phyloP scores from a whole-genome alignment of 2,329 filamentous ascomycete species.

The Colletotrichum tanaceti region DNA sequence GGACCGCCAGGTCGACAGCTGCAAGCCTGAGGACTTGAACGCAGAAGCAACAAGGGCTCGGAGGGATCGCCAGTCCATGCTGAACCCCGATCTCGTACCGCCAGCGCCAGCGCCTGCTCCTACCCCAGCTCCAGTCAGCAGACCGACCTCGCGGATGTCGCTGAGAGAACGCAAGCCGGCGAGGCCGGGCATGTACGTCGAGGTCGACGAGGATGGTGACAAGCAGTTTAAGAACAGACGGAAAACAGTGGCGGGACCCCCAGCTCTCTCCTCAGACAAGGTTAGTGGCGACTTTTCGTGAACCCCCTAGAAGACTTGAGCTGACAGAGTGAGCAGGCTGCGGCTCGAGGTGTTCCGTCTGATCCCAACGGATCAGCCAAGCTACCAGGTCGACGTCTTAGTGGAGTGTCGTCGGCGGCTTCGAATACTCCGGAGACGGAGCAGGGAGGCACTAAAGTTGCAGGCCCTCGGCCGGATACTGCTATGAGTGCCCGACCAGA shows the following conservation, averaged over 20 bases:
- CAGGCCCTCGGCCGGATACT: conserved; percentile 50
- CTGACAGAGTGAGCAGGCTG: conserved; percentile 46
- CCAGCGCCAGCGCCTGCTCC: conserved; percentile 45
- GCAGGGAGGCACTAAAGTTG: background rate
- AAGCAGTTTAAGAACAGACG: conserved; percentile 61
- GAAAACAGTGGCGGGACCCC: conserved; percentile 69
- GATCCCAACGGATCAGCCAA: conserved; percentile 45
- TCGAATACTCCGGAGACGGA: conserved; percentile 29
- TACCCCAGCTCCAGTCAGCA: conserved; percentile 47
- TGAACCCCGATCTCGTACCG: conserved; percentile 52
- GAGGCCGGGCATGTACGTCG: conserved; percentile 65
- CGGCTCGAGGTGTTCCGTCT: conserved; percentile 47
- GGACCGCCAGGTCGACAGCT: conserved; percentile 80
- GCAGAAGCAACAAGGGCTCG: conserved; percentile 72
- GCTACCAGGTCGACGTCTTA: conserved; percentile 61
- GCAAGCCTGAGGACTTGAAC: conserved; percentile 81
- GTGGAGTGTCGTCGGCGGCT: conserved; percentile 56
- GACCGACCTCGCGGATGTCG: conserved; percentile 73
- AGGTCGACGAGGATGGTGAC: conserved; percentile 60
- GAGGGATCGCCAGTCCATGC: conserved; percentile 71
- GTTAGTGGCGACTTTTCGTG: conserved; percentile 44
- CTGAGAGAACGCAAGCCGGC: conserved; percentile 76
- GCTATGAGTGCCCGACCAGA: conserved; percentile 55
- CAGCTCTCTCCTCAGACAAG: conserved; percentile 59
- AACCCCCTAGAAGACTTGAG: conserved; percentile 1